Evolutionary conservation across 768 basidiomycete genomes (phyloP).

Genomic region (Lentinula guzmanii): DNA sequence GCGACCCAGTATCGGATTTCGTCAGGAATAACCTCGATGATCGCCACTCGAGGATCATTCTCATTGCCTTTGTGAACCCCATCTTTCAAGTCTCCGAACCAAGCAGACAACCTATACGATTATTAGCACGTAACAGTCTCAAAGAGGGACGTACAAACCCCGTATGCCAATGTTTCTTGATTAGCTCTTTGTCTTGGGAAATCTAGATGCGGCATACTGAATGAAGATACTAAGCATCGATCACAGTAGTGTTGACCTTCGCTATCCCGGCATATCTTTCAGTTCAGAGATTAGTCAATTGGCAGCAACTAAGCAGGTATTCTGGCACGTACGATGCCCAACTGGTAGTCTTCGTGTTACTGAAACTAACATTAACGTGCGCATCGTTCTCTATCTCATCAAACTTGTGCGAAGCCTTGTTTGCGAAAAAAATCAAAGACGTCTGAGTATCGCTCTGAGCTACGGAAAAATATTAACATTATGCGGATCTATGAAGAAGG

Average conservation of each 20-base stretch:
- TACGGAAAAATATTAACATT: slow-evolving; percentile 14
- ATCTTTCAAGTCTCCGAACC: slow-evolving; percentile 86
- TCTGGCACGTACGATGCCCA: slow-evolving; percentile 56
- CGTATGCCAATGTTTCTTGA: slow-evolving; percentile 62
- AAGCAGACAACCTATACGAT: slow-evolving; percentile 49
- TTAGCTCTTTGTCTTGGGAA: slow-evolving; percentile 48
- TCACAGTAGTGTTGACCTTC: slow-evolving; percentile 28
- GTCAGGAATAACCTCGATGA: slow-evolving; percentile 74
- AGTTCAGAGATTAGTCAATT: background rate
- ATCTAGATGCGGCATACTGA: background rate
- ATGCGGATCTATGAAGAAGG: background rate
- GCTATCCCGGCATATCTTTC: slow-evolving; percentile 66
- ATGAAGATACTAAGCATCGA: background rate
- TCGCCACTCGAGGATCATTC: slow-evolving; percentile 70
- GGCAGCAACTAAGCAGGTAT: background rate
- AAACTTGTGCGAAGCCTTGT: slow-evolving; percentile 67
- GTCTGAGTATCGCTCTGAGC: slow-evolving; percentile 41
- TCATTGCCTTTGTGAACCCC: slow-evolving; percentile 79
- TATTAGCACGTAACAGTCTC: background rate
- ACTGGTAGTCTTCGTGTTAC: slow-evolving; percentile 58
- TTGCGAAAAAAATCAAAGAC: slow-evolving; percentile 65
- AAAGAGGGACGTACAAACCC: slow-evolving; percentile 25
- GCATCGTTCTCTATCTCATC: slow-evolving; percentile 71
- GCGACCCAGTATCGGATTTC: slow-evolving; percentile 82
- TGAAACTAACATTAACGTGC: slow-evolving; percentile 79